Base-by-base conservation (phyloP, 257 asterid genomes). In the Penstemon eatonii region DNA sequence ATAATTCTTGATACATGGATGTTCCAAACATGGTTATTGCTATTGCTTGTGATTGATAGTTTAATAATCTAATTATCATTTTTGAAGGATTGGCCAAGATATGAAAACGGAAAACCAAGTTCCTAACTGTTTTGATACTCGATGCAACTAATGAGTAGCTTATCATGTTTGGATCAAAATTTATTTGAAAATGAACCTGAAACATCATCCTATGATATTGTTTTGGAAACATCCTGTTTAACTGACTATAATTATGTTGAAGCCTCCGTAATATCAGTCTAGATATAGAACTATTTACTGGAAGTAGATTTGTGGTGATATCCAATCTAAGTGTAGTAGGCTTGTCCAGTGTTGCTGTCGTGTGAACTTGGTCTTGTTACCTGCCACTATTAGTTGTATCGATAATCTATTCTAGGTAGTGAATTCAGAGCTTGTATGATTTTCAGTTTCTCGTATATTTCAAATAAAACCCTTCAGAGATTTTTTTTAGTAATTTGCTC, bases 1-100 rank as follows among this genome's bases (percentile, higher is more conserved):
- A 56, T 52, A 25, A 63, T 70, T 33, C 46, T 39, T 65, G 70
- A 41, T 54, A 36, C 49, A n/a, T 8, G n/a, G 71, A 54, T 67
- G 74, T 52, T 64, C 52, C 51, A 55, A 55, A 25, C 38, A 38
- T 75, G n/a, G 7, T 70, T 33, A 12, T 51, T 42, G 1, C 5
- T 7, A 7, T 44, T 63, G 57, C 50, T 36, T 47, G 13, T 36
- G 66, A 67, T 66, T 57, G 25, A 33, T 53, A 33, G 10, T 53
- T 45, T 41, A 59, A 15, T 69, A 53, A 43, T 67, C 62, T 13
- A 49, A 42, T 36, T 66, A 25, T 25, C 33, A 25, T 25, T 1
- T 25, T 25, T 33, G 60, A 52, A 11, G 37, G 5, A 68, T 56
- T 13, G 38, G 39, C 49, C 3, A 42, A 39, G 50, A 51, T 40